Evolutionary conservation across 1,139 yeast genomes (phyloP).

Genomic region (Scheffersomyces insectosa): DNA sequence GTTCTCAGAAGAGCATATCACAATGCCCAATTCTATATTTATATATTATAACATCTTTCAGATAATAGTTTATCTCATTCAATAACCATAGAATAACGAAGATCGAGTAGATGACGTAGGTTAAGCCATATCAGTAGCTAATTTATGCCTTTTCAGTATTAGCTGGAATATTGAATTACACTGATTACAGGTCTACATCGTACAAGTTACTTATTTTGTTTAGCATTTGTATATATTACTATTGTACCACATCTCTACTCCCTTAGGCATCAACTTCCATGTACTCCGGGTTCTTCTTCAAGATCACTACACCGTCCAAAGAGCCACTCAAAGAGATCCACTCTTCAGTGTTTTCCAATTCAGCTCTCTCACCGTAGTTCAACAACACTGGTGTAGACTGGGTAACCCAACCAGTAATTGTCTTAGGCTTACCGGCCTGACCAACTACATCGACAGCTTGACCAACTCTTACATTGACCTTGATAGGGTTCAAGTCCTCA

Average conservation of each 20-base stretch:
- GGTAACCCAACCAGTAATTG: conserved; percentile 99
- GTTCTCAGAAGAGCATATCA: too few relatives aligned
- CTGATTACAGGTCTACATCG: neutral
- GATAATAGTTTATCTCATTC: too few relatives aligned
- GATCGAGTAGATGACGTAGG: too few relatives aligned
- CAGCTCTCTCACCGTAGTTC: conserved; percentile 95
- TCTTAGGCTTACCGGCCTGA: conserved; percentile 98
- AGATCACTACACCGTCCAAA: conserved; percentile 89
- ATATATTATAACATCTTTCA: too few relatives aligned
- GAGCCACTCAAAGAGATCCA: conserved; percentile 80
- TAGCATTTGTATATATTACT: neutral
- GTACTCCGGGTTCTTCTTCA: conserved; percentile 86
- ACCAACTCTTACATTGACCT: conserved; percentile 96
- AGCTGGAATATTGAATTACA: neutral
- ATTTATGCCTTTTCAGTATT: too few relatives aligned
- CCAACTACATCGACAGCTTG: conserved; percentile 99
- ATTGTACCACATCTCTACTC: neutral
- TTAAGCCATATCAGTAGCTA: too few relatives aligned
- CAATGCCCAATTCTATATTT: too few relatives aligned
- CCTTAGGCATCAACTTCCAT: conserved; percentile 61
- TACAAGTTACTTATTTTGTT: too few relatives aligned
- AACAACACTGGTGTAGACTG: conserved; percentile 95
- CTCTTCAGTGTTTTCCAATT: conserved; percentile 86
- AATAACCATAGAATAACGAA: too few relatives aligned
- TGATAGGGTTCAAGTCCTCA: conserved; percentile 81